phyloP scores from a whole-genome alignment of 371 early-diverging fungal species.

The Circinella umbellata region DNA sequence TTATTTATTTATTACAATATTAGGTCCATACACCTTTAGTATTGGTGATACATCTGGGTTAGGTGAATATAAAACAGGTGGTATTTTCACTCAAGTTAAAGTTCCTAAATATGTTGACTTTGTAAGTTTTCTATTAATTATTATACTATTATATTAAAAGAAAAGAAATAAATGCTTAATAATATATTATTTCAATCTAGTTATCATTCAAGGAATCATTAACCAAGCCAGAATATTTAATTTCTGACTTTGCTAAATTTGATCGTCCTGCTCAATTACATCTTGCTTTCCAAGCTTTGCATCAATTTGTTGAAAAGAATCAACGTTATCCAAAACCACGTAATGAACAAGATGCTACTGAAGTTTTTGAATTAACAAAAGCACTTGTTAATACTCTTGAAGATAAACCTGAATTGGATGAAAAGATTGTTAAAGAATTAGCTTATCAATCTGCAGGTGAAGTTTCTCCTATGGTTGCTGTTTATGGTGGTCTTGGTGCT shows the following conservation, averaged over 20 bases:
- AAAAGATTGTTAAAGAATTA: constrained; percentile 86
- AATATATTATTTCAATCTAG: constrained; percentile 32
- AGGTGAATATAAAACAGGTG: constrained; percentile 81
- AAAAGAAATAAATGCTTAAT: too few relatives aligned
- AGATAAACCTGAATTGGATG: constrained; percentile 81
- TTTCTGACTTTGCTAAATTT: constrained; percentile 97
- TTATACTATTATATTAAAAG: too few relatives aligned
- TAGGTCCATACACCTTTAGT: constrained; percentile 93
- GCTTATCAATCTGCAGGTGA: constrained; percentile 90
- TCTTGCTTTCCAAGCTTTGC: constrained; percentile 92
- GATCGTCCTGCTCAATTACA: constrained; percentile 94
- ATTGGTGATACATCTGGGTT: constrained; percentile 89
- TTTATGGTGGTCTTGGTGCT: constrained; percentile 98
- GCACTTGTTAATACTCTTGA: constrained; percentile 51
- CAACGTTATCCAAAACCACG: constrained; percentile 54
- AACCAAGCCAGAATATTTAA: constrained; percentile 82
- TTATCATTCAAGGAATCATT: constrained; percentile 78
- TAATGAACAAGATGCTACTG: constrained; percentile 73
- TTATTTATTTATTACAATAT: background rate
- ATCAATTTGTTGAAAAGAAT: constrained; percentile 70
- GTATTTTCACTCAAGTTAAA: constrained; percentile 95
- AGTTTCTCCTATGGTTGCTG: constrained; percentile 97
- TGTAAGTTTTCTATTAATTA: constrained; percentile 49
- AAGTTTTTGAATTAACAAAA: constrained; percentile 63
- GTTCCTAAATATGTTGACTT: constrained; percentile 84